Base-by-base conservation (phyloP, 176 grass and related monocot species). In the Aegilops longissima region DNA sequence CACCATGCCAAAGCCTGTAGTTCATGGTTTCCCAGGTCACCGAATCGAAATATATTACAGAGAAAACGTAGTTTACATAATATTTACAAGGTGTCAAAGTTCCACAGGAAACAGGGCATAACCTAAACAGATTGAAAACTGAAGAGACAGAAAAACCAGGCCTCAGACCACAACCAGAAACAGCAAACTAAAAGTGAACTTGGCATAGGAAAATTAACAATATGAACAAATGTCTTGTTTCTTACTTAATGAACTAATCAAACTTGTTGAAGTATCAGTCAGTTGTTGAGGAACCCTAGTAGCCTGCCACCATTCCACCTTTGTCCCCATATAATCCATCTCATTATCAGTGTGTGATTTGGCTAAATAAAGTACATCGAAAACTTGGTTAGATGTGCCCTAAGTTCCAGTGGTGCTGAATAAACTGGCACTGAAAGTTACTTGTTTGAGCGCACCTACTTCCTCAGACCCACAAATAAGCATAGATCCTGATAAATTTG, bases 1-100 rank as follows among this genome's bases (percentile, higher is more conserved):
- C 73, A 9, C 78, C 68, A 65, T 78, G 56, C 39, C 42, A 49
- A 75, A 51, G 13, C 72, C 24, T 87, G 85, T 80, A 49, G 44
- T 54, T 47, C n/a, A 61, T 76, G 49, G 73, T 76, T 76, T 20
- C 16, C 14, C 44, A 76, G 1, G 16, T 8, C 9, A 76, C 73
- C 13, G 3, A 17, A 51, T 51, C 8, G 12, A 51, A 76, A 29
- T 47, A 68, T 20, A 12, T 30, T 76, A 30, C 42, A 16, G 13
- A 49, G 25, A 49, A 51, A 12, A 25, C 6, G 73, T 76, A 76
- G 24, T 49, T 51, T 76, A 49, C 24, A 16, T 29, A 9, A 30
- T 42, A 16, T 76, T 76, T 31, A 5, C 73, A 76, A 76, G 25
- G 45, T 51, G 47, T 51, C 47, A 51, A 16, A 51, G 25, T 31